Evolutionary conservation across 208 protist genomes (phyloP).

Genomic region (Acanthamoeba sp.): DNA sequence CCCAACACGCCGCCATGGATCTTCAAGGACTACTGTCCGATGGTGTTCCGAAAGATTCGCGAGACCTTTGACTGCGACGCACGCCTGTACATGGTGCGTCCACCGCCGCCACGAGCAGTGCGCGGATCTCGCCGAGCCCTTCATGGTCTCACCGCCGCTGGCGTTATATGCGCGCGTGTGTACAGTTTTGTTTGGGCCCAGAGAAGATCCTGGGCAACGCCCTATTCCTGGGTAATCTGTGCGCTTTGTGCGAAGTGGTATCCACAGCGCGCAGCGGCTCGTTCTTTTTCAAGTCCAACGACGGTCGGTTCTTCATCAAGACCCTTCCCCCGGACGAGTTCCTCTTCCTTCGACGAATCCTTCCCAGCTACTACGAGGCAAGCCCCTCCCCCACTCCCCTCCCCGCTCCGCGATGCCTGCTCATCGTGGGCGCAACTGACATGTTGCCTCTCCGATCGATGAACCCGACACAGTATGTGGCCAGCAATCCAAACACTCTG

Average conservation of each 20-base stretch:
- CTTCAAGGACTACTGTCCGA: conserved; percentile 71
- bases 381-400: neutral
- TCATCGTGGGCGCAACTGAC: neutral
- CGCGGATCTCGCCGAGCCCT: neutral
- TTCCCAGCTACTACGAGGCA: conserved; percentile 69
- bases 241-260: conserved; percentile 75
- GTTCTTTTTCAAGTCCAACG: conserved; percentile 77
- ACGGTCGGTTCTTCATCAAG: conserved; percentile 72
- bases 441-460: too few species aligned
- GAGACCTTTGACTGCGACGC: conserved; percentile 65
- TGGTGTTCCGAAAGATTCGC: conserved; percentile 71
- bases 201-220: conserved; percentile 76
- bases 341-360: conserved; percentile 61
- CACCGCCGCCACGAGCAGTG: neutral
- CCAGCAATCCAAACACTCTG: conserved; percentile 75
- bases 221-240: conserved; percentile 72
- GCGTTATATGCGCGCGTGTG: neutral
- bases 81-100: conserved; percentile 57
- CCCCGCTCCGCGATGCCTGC: neutral
- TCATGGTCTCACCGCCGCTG: neutral
- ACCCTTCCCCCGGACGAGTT: conserved; percentile 75
- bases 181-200: conserved; percentile 75
- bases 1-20: conserved; percentile 48
- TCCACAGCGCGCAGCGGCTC: conserved; percentile 73
- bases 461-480: conserved; percentile 64